phyloP scores from a whole-genome alignment of 805 yeast species.

The Metschnikowia gelsemii region DNA sequence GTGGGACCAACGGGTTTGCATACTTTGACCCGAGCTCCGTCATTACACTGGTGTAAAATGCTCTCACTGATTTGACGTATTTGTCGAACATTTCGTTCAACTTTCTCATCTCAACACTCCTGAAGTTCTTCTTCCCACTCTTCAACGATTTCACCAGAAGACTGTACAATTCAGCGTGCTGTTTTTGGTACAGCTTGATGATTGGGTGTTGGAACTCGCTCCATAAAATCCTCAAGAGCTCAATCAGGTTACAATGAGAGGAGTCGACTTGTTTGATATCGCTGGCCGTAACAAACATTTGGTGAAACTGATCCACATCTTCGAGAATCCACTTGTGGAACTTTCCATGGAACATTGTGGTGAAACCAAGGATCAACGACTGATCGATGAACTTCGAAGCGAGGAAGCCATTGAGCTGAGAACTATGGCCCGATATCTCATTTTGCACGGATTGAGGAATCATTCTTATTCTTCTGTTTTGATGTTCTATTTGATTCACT shows the following conservation, averaged over 20 bases:
- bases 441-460: constrained; percentile 10
- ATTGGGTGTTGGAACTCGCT: constrained; percentile 62
- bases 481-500: constrained; percentile 2
- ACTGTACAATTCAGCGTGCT: constrained; percentile 29
- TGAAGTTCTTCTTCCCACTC: constrained; percentile 20
- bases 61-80: constrained; percentile 45
- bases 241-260: constrained; percentile 38
- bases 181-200: constrained; percentile 52
- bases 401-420: constrained; percentile 29
- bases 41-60: constrained; percentile 48
- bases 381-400: constrained; percentile 33
- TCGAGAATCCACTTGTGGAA: constrained; percentile 40
- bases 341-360: constrained; percentile 49
- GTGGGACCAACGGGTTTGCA: constrained; percentile 37
- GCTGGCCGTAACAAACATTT: constrained; percentile 2
- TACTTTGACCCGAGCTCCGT: constrained; percentile 38
- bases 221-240: constrained; percentile 52
- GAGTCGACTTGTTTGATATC: constrained; percentile 11
- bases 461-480: constrained; percentile 8
- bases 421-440: constrained; percentile 21
- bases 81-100: constrained; percentile 52
- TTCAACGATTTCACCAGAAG: constrained; percentile 19
- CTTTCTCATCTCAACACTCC: constrained; percentile 55
- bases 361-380: constrained; percentile 48
- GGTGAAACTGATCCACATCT: constrained; percentile 35